Evolutionary conservation across 2,329 filamentous ascomycete genomes (phyloP).

Genomic region (Sordariomycetes sp.): DNA sequence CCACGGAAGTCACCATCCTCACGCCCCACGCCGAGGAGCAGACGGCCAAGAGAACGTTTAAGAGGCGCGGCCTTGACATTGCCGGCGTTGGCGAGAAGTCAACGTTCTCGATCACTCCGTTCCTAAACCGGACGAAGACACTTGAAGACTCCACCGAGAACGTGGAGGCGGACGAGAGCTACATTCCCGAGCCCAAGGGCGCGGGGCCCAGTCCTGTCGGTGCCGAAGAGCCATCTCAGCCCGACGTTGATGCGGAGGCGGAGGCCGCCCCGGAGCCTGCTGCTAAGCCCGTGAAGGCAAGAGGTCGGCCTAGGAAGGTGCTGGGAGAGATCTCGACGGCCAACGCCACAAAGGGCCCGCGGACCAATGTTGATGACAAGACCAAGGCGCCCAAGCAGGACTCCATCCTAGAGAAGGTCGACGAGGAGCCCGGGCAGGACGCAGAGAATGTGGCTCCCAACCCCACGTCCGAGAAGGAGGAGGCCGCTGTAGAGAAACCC

Average conservation of each 20-base stretch:
- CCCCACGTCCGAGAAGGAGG: constrained; percentile 10
- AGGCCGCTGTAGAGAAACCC: constrained; percentile 5
- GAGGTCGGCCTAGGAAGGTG: constrained; percentile 6
- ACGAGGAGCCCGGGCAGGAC: constrained; percentile 20
- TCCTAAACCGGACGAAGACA: constrained; percentile 61
- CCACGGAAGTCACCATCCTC: constrained; percentile 29
- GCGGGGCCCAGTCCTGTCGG: constrained; percentile 3
- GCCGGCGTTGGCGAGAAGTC: constrained; percentile 66
- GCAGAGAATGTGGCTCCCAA: constrained; percentile 15
- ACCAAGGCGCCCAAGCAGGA: constrained; percentile 5
- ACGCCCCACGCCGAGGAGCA: constrained; percentile 29
- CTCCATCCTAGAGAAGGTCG: constrained; percentile 20
- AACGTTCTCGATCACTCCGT: constrained; percentile 85
- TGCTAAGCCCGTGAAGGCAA: constrained; percentile 3
- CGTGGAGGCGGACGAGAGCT: background rate
- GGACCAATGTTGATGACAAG: constrained; percentile 4
- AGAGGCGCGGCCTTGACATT: constrained; percentile 44
- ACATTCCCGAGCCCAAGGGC: background rate
- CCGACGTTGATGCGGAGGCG: constrained; percentile 5
- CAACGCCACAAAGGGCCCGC: background rate
- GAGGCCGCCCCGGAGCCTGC: background rate
- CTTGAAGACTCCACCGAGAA: constrained; percentile 16
- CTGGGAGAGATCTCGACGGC: constrained; percentile 3
- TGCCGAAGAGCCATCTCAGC: background rate
- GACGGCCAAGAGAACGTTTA: constrained; percentile 27